These are phyloP conservation scores for Colletotrichum orbiculare DNA, from an alignment of 2,329 filamentous ascomycete species.

Conservation along the genomic window DNA sequence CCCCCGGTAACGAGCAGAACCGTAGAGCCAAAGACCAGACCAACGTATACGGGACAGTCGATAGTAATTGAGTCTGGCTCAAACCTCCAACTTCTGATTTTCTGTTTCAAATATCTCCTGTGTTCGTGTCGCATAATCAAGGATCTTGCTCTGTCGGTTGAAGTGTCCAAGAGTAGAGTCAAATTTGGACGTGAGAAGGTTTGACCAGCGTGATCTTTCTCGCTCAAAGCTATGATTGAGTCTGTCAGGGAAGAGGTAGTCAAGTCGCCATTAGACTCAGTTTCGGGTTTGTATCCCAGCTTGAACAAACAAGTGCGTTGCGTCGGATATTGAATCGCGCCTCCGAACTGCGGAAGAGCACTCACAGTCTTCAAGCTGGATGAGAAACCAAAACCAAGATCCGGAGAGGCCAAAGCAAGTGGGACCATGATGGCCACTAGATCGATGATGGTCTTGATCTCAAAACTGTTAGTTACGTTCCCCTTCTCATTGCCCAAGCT, in stretches of 20 bases:
- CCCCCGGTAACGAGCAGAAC: neutral
- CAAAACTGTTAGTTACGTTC: fast-evolving
- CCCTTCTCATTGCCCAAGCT: no score
- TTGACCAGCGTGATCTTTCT: neutral
- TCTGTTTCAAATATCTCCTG: neutral
- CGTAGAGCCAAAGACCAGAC: fast-evolving
- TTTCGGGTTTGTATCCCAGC: no score
- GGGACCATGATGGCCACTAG: no score
- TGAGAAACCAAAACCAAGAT: neutral
- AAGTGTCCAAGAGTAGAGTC: no score
- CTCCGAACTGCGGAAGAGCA: no score
- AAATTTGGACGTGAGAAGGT: neutral
- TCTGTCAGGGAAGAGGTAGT: no score
- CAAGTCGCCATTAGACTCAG: no score
- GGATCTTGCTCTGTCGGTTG: fast-evolving
- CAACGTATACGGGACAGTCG: neutral
- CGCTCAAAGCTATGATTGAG: neutral
- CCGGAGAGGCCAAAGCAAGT: neutral
- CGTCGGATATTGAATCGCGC: fast-evolving
- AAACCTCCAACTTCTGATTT: neutral
- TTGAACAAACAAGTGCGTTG: no score
- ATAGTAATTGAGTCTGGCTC: neutral
- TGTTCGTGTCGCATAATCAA: neutral
- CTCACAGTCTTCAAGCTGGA: no score
- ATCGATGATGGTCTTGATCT: no score